Evolutionary conservation across 78 protist genomes (phyloP), one percentile per base, ranked within the genome.

Genomic region (Bodo saltans): DNA sequence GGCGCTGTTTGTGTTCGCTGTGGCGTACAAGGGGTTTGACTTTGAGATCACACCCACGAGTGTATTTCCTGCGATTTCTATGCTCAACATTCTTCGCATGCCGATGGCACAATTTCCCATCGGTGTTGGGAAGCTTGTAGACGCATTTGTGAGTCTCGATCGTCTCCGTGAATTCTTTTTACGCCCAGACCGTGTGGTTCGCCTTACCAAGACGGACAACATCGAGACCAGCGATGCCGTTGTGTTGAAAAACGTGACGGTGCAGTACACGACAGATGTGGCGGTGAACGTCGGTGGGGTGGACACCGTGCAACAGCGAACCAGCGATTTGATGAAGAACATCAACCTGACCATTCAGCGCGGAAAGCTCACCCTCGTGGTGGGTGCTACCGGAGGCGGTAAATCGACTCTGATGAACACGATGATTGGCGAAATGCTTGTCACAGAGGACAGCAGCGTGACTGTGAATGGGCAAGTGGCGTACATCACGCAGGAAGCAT

Each of bases 11-110:
- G 88, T 89, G 33, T 90, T 93, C 33, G 39, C 84, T 11, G 32
- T 93, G 60, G 60, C n/a, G 21, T 42, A 76, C 34, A 42, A 4
- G 26, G 27, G 72, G 32, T 35, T 53, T 21, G 92, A 88, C 33
- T 8, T 71, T 72, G 26, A 12, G 0, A 76, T 83, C 32, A 73
- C 73, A 0, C 32, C 87, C 27, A 70, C 72, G 11, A 69, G 68
- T 52, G 95, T 92, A 27, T 94, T 92, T 84, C 88, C 93, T 2
- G 53, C 88, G 0, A 85, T 94, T 1, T 37, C 93, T n/a, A 79
- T 91, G 33, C 90, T 94, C 87, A 90, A 89, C 82, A 70, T 94
- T 3, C 89, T 94, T 70, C 93, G 89, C 35, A 78, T 92, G 29
- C 67, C 80, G 27, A 0, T 83, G 33, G n/a, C 74, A 68, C 84